Evolutionary conservation across 2,329 filamentous ascomycete species (phyloP).

Genomic region (Alternaria brassicicola): DNA sequence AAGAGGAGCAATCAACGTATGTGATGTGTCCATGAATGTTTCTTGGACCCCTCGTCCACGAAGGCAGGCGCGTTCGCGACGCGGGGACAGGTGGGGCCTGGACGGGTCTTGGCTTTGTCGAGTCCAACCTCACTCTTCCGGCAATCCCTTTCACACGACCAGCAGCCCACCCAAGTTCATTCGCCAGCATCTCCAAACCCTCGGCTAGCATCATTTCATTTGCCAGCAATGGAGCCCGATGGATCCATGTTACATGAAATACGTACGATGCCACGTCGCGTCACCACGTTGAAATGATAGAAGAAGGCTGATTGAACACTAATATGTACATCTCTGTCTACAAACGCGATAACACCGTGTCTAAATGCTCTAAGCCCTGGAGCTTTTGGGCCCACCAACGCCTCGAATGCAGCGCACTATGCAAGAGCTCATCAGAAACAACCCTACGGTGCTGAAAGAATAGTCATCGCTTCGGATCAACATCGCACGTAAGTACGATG

Average conservation of each 20-base stretch:
- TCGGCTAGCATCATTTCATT: not conserved
- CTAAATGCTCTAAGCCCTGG: slow-evolving; percentile 9
- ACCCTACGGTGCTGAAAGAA: not conserved
- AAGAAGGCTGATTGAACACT: not conserved
- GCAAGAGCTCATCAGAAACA: not conserved
- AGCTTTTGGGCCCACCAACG: slow-evolving; percentile 12
- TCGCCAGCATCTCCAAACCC: not conserved
- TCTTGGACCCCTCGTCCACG: slow-evolving; percentile 14
- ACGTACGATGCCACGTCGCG: not conserved
- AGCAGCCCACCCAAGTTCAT: slow-evolving; percentile 5
- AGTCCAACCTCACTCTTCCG: slow-evolving; percentile 19
- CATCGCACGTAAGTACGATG: slow-evolving; percentile 5
- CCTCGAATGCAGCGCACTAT: slow-evolving; percentile 6
- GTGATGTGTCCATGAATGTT: slow-evolving; percentile 3
- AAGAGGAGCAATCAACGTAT: not conserved
- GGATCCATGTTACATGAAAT: not conserved
- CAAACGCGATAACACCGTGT: slow-evolving; percentile 7
- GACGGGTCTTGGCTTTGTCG: slow-evolving; percentile 21
- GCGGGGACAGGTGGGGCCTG: slow-evolving; percentile 19
- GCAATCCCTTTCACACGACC: slow-evolving; percentile 19
- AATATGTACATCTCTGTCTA: slow-evolving; percentile 10
- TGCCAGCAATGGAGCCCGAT: not conserved
- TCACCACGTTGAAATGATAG: not conserved
- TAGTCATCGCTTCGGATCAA: slow-evolving; percentile 2
- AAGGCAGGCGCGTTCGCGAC: slow-evolving; percentile 24